Evolutionary conservation across 164 flowering plant genomes (phyloP).

Genomic region (Amborella trichopoda): DNA sequence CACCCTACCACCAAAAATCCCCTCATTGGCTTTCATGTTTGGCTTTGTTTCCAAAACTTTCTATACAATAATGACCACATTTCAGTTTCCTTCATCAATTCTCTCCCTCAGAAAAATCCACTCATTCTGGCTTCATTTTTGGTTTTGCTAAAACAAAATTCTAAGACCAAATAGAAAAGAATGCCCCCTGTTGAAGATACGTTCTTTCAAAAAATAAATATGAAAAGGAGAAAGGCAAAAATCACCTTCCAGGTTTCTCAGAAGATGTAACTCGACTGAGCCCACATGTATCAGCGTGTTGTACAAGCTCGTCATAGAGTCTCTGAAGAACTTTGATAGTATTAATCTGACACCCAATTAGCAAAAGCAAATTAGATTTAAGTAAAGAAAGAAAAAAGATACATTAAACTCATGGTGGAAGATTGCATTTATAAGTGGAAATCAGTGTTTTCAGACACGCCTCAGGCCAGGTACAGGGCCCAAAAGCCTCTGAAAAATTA

Average conservation of each 20-base stretch:
- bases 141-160: neutral
- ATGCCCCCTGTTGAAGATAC: neutral
- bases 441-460: too few relatives aligned
- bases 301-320: conserved; percentile 83
- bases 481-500: too few relatives aligned
- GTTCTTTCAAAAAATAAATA: neutral
- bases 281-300: conserved; percentile 55
- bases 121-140: too few relatives aligned
- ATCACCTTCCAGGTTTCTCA: conserved; percentile 58
- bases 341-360: conserved; percentile 35
- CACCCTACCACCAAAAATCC: too few relatives aligned
- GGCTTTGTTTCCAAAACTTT: too few relatives aligned
- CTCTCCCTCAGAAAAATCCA: too few relatives aligned
- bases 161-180: neutral
- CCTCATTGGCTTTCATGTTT: too few relatives aligned
- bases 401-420: neutral
- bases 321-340: conserved; percentile 81
- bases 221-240: neutral
- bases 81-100: too few relatives aligned
- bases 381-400: neutral
- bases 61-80: too few relatives aligned
- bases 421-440: too few relatives aligned
- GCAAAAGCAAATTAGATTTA: conserved; percentile 3
- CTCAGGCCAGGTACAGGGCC: too few relatives aligned
- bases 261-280: conserved; percentile 66